A percentile compares a stretch with the other conserved stretches of the same genome.
These are phyloP conservation scores for Saturnispora halmiae DNA, from an alignment of 805 yeast genomes.

Conservation along the genomic window DNA sequence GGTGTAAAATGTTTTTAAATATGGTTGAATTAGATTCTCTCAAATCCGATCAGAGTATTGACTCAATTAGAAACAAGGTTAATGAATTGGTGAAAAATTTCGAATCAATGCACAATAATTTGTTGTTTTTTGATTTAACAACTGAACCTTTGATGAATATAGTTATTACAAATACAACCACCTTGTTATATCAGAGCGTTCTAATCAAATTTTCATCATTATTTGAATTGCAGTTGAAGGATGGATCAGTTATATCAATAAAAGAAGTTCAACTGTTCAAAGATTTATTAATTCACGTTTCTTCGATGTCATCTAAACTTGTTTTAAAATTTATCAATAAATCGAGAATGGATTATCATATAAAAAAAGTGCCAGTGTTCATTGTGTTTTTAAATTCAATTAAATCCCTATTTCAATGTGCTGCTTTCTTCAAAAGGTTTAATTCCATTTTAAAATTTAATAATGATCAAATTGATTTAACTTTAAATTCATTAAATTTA, in stretches of 20 bases:
- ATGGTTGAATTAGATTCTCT: conserved; percentile 24
- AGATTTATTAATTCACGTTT: conserved; percentile 17
- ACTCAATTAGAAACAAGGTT: conserved; percentile 19
- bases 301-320: conserved; percentile 16
- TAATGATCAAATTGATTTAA: conserved; percentile 5
- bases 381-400: conserved; percentile 23
- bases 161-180: conserved; percentile 22
- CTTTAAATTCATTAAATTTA: conserved; percentile 10
- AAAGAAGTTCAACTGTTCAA: conserved; percentile 19
- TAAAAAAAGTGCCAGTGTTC: conserved; percentile 18
- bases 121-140: conserved; percentile 22
- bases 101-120: conserved; percentile 22
- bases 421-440: conserved; percentile 19
- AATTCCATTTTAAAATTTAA: conserved; percentile 13
- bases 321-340: conserved; percentile 16
- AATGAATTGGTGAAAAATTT: conserved; percentile 23
- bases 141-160: conserved; percentile 21
- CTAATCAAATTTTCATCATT: conserved; percentile 21
- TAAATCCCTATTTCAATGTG: conserved; percentile 24
- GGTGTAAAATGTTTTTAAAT: conserved; percentile 27
- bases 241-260: conserved; percentile 13
- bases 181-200: conserved; percentile 23
- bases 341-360: conserved; percentile 12
- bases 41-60: conserved; percentile 15
- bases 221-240: conserved; percentile 16